phyloP scores from a whole-genome alignment of 441 rosid species.

The Capsella rubella region DNA sequence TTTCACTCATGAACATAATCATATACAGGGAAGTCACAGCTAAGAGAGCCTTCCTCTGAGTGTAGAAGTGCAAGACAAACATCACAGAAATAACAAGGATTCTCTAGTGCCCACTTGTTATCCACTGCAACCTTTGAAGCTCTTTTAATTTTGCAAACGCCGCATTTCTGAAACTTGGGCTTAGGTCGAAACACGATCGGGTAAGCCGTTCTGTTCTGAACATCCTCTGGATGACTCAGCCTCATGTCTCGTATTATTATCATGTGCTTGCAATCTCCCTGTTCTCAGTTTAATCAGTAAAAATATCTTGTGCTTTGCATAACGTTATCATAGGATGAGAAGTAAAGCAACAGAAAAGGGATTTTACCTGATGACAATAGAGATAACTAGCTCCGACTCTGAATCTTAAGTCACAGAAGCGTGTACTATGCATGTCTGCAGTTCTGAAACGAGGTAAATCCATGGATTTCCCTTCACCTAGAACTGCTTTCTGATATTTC shows the following conservation, averaged over 20 bases:
- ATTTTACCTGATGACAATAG: slow-evolving; percentile 85
- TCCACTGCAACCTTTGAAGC: slow-evolving; percentile 66
- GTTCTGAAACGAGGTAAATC: slow-evolving; percentile 64
- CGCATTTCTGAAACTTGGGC: slow-evolving; percentile 63
- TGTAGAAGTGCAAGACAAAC: slow-evolving; percentile 73
- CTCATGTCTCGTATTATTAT: slow-evolving; percentile 86
- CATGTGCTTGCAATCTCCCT: slow-evolving; percentile 93
- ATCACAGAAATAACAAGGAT: slow-evolving; percentile 82
- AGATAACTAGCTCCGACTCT: slow-evolving; percentile 85
- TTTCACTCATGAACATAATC: slow-evolving; percentile 66
- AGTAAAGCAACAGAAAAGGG: background rate
- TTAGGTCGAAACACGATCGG: slow-evolving; percentile 64
- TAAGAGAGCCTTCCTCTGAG: slow-evolving; percentile 48
- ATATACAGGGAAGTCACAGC: slow-evolving; percentile 54
- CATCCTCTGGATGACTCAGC: slow-evolving; percentile 75
- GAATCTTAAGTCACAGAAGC: slow-evolving; percentile 76
- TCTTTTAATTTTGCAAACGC: slow-evolving; percentile 67
- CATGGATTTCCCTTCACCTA: slow-evolving; percentile 53
- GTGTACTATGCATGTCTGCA: slow-evolving; percentile 64
- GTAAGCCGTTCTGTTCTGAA: slow-evolving; percentile 67
- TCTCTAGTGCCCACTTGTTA: slow-evolving; percentile 74
- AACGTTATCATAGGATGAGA: background rate
- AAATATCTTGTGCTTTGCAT: background rate
- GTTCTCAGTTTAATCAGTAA: slow-evolving; percentile 25
- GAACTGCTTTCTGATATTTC: slow-evolving; percentile 59